A percentile compares a stretch with the other conserved stretches of the same genome.
Evolutionary conservation across 495 filamentous ascomycete species (phyloP).

Genomic region (Opeltia flavorubescens): DNA sequence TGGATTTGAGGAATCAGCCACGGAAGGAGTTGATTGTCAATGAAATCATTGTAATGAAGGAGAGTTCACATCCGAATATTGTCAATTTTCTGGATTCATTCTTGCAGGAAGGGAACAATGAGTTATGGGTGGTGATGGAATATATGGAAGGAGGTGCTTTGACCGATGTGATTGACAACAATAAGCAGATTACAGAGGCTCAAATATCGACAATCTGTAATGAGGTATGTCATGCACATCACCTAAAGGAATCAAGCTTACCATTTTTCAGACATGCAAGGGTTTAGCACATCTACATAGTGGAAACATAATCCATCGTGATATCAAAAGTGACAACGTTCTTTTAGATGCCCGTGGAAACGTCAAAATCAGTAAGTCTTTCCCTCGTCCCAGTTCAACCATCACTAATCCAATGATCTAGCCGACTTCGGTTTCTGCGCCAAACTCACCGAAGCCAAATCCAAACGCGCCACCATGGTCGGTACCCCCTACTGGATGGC

Average conservation of each 20-base stretch:
- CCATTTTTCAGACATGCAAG: constrained; percentile 63
- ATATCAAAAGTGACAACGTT: constrained; percentile 98
- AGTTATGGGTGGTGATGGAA: constrained; percentile 99
- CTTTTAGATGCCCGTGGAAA: constrained; percentile 84
- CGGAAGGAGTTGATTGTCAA: constrained; percentile 98
- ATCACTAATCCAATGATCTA: constrained; percentile 24
- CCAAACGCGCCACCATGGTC: constrained; percentile 96
- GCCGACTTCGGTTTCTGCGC: constrained; percentile 99
- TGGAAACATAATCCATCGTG: constrained; percentile 95
- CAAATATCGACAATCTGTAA: constrained; percentile 95
- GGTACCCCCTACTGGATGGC: constrained; percentile 99
- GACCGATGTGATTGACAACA: constrained; percentile 98
- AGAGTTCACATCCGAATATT: constrained; percentile 93
- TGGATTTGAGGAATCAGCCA: constrained; percentile 95
- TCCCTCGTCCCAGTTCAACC: neutral
- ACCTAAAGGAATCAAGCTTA: constrained; percentile 19
- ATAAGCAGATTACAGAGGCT: constrained; percentile 75
- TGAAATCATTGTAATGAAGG: constrained; percentile 99
- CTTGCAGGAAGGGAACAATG: constrained; percentile 77
- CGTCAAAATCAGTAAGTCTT: constrained; percentile 85
- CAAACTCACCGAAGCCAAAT: constrained; percentile 92
- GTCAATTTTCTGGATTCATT: constrained; percentile 98
- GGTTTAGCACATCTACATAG: constrained; percentile 86
- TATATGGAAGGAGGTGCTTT: constrained; percentile 98
- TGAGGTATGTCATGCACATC: constrained; percentile 48